phyloP scores from a whole-genome alignment of 208 protist genomes.

The Leishmania lainsoni region DNA sequence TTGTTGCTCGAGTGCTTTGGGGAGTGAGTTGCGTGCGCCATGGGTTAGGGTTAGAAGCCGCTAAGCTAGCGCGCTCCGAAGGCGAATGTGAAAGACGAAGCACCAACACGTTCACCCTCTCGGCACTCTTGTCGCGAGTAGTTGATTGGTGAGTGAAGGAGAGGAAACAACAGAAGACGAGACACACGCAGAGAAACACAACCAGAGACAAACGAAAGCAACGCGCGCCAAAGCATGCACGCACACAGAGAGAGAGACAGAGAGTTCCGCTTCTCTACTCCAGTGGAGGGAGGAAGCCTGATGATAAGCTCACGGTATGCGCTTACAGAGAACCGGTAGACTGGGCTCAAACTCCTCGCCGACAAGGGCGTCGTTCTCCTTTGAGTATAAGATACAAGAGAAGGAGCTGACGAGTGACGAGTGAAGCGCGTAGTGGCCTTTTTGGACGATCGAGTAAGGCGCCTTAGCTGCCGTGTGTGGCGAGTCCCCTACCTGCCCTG shows the following conservation, averaged over 20 bases:
- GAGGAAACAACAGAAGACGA: neutral
- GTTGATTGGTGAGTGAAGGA: neutral
- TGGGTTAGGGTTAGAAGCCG: neutral
- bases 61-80: neutral
- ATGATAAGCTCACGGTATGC: neutral
- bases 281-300: constrained; percentile 7
- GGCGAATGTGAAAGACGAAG: neutral
- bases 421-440: neutral
- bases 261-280: neutral
- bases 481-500: neutral
- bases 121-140: neutral
- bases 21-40: neutral
- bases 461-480: neutral
- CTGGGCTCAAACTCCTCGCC: neutral
- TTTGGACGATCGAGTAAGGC: neutral
- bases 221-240: neutral
- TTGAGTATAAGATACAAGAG: neutral
- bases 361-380: neutral
- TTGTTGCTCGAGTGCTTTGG: neutral
- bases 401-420: neutral
- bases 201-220: neutral
- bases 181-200: neutral
- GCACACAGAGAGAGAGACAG: too few species aligned
- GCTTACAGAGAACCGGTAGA: neutral
- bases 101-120: neutral